Evolutionary conservation across 495 filamentous ascomycete genomes (phyloP).

Genomic region (Parmelia sp.): DNA sequence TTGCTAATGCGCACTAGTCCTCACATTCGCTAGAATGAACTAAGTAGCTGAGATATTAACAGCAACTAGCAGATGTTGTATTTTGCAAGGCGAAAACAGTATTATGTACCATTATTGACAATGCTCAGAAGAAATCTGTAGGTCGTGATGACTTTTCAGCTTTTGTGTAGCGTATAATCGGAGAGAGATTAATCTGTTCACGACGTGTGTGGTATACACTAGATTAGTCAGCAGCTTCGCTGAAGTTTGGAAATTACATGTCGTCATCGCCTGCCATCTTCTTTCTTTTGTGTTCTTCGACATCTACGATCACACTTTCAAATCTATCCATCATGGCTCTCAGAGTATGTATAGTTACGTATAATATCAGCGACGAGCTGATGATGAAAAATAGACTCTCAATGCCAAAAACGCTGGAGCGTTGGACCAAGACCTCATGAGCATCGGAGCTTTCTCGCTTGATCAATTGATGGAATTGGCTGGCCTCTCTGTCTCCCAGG

Average conservation of each 20-base stretch:
- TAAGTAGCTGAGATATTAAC: too few species aligned
- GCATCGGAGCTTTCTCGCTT: constrained; percentile 80
- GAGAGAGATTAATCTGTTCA: neutral
- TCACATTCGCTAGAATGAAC: too few species aligned
- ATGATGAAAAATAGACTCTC: constrained; percentile 55
- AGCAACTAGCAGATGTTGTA: too few species aligned
- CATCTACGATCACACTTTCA: too few species aligned
- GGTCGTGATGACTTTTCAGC: too few species aligned
- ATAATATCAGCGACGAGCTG: neutral
- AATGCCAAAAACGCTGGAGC: constrained; percentile 80
- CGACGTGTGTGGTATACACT: neutral
- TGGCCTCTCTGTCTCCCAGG: constrained; percentile 88
- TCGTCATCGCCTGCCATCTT: constrained; percentile 8
- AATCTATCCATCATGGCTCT: constrained; percentile 1
- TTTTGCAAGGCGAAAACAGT: too few species aligned
- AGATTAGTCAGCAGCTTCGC: neutral
- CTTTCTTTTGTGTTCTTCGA: neutral
- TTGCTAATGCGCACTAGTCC: too few species aligned
- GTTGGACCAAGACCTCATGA: constrained; percentile 93
- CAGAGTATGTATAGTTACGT: neutral
- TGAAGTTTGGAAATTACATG: neutral
- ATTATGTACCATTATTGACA: too few species aligned
- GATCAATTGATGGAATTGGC: constrained; percentile 98
- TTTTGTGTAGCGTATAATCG: too few species aligned
- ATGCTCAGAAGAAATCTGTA: too few species aligned